Evolutionary conservation across 345 rosid species (phyloP), one percentile per base, ranked within the genome.

Genomic region (Turritis glabra): DNA sequence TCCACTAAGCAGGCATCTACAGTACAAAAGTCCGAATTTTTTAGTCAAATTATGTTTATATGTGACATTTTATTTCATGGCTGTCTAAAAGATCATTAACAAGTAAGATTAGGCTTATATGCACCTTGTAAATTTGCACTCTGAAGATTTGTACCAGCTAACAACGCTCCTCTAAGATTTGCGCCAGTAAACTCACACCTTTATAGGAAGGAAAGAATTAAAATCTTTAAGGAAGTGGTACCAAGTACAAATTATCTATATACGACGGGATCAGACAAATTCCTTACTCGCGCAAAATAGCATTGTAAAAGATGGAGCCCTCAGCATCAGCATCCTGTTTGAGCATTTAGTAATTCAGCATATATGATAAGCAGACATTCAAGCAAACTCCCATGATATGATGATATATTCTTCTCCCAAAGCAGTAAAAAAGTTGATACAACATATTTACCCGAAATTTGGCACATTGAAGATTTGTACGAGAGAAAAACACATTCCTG

Each of bases 111-210:
- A 61, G 22, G 41, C 37, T 18, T 30, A 64, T 9, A 51, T 18
- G 80, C 80, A 79, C 97, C 97, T 87, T 91, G 97, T 27, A 94
- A 78, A 81, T 90, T 94, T 71, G 97, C 97, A 87, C 97, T 91
- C 81, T 91, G 93, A 84, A 94, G 97, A 87, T 69, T 87, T 53
- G 95, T 81, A 74, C 93, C 98, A 75, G 96, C 88, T 82, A 94
- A 77, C 64, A 90, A 65, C 61, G 97, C 93, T 65, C 96, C 95
- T 57, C 88, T 87, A 77, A 94, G 97, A 77, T 91, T 90, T 58
- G 97, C 96, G 14, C 89, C 78, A 15, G 93, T 88, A 81, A 91
- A 94, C 81, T 91, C 96, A 82, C 98, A 94, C 85, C 98, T 93
- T 89, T 81, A 88, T 80, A 82, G 82, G 85, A 82, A 82, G 18